Evolutionary conservation across 176 grass and related monocot species (phyloP), one percentile per base, ranked within the genome.

Genomic region (Rhynchospora breviuscula): DNA sequence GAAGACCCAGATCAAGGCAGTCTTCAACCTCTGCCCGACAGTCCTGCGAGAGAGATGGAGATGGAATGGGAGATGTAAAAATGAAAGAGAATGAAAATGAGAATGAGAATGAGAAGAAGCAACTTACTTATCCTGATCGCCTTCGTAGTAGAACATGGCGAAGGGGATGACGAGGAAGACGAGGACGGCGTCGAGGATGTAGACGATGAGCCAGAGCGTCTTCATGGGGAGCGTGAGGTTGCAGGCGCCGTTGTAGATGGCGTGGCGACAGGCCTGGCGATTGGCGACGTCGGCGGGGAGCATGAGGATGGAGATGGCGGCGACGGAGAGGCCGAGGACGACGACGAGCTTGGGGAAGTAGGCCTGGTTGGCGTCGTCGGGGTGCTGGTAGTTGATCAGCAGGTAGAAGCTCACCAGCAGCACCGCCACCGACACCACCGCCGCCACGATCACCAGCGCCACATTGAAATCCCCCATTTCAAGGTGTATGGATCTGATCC

Each of bases 131-230:
- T 99, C 97, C 88, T 94, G 97, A 91, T 99, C 97, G 61, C 97
- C 97, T 82, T 99, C 97, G 86, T 99, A 99, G 80, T 92, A 99
- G 86, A 99, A 99, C 91, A 99, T 96, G 49, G 97, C 97, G 70
- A 99, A 99, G 0, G 97, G 97, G 0, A 99, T 99, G 82, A 96
- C 85, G 75, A 99, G 89, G 88, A 99, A 99, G 76, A 99, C 97
- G 86, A 99, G 93, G 5, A 93, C 85, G 48, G 97, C 97, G 56
- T 99, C 97, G 75, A 67, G 60, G 65, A 99, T 93, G 89, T 99
- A 99, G 0, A 96, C 86, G 57, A 85, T 84, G 33, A 99, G 81
- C 97, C 93, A 99, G 54, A 99, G 97, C n/a, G 86, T 89, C 72
- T 90, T 84, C 97, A 99, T 96, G 19, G 97, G 97, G 18, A 99